A percentile compares a stretch with the other conserved stretches of the same genome.
Evolutionary conservation across 768 basidiomycete species (phyloP).

Genomic region (Suillus discolor): DNA sequence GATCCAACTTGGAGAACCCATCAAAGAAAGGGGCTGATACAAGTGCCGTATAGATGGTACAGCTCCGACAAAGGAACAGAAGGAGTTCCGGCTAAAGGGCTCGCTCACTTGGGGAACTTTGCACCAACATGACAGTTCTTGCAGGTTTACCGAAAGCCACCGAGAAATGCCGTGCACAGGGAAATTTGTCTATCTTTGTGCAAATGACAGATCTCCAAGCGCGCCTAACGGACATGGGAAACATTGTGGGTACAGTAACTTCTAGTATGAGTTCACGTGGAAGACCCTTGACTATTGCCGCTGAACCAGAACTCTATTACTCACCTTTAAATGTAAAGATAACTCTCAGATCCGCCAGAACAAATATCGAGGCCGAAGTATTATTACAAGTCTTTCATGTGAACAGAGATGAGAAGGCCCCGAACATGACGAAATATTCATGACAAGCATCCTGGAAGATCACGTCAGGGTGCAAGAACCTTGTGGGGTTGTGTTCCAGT

Average conservation of each 20-base stretch:
- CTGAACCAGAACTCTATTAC: constrained; percentile 21
- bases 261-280: constrained; percentile 18
- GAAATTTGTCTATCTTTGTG: background rate
- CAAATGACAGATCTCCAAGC: background rate
- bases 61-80: constrained; percentile 4
- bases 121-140: background rate
- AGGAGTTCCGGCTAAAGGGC: constrained; percentile 4
- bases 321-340: constrained; percentile 19
- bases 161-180: constrained; percentile 7
- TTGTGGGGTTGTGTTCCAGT: background rate
- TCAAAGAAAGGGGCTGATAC: background rate
- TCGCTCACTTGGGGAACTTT: background rate
- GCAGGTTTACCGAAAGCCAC: constrained; percentile 1
- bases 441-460: background rate
- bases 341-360: background rate
- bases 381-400: constrained; percentile 11
- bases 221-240: constrained; percentile 7
- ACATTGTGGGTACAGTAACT: background rate
- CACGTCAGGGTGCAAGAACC: background rate
- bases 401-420: constrained; percentile 4
- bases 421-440: background rate
- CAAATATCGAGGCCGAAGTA: background rate
- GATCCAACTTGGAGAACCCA: background rate
- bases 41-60: background rate
- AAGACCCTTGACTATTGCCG: constrained; percentile 16